Conservation (phyloP, 306 rosid species). For the Benincasa hispida region DNA sequence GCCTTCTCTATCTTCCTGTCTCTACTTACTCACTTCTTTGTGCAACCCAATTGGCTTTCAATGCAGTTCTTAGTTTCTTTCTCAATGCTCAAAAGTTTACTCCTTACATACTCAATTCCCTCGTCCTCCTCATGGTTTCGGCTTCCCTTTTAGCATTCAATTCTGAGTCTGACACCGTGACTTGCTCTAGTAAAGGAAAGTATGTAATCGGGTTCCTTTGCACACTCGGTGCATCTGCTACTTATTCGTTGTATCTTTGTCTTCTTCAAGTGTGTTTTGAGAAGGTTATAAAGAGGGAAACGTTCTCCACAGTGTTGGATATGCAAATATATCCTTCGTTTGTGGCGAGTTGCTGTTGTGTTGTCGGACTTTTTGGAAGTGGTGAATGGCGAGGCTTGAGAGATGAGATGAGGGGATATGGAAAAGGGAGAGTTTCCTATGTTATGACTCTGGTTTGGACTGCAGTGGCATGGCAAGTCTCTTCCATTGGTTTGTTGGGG, state of each 20-base stretch:
- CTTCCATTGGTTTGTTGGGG: slow-evolving; percentile 22
- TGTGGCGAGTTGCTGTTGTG: slow-evolving; percentile 17
- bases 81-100: slow-evolving; percentile 29
- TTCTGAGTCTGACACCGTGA: neutral
- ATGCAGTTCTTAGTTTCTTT: slow-evolving; percentile 32
- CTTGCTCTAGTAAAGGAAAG: neutral
- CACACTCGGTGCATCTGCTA: slow-evolving; percentile 37
- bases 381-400: slow-evolving; percentile 27
- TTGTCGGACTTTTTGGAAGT: slow-evolving; percentile 31
- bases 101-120: slow-evolving; percentile 24
- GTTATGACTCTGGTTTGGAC: slow-evolving; percentile 21
- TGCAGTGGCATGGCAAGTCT: slow-evolving; percentile 25
- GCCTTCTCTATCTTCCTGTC: slow-evolving; percentile 32
- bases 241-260: slow-evolving; percentile 25
- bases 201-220: slow-evolving; percentile 22
- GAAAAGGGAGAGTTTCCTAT: slow-evolving; percentile 19
- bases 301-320: slow-evolving; percentile 23
- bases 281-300: slow-evolving; percentile 21
- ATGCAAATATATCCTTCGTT: slow-evolving; percentile 22
- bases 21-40: slow-evolving; percentile 31
- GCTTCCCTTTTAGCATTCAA: slow-evolving; percentile 27
- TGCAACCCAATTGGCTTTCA: slow-evolving; percentile 32
- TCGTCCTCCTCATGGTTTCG: slow-evolving; percentile 28
- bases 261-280: slow-evolving; percentile 20
- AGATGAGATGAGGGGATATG: slow-evolving; percentile 22